Percentiles rank a stretch among this genome's conserved stretches.
phyloP scores from a whole-genome alignment of 805 yeast genomes.

The Ogataea sp. region DNA sequence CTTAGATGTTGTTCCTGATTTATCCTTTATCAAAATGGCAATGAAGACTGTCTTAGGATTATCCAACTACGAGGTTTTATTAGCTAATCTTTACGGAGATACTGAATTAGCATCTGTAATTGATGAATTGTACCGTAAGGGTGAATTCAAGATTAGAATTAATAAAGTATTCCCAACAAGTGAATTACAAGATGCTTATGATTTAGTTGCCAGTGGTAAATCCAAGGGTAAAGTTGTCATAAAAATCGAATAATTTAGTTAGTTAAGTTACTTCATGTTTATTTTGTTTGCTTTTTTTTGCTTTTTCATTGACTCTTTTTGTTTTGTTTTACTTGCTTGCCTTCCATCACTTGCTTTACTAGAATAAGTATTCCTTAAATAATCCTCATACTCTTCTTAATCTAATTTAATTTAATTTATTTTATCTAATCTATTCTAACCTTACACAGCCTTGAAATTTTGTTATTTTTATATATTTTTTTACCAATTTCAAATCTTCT shows the following conservation, averaged over 20 bases:
- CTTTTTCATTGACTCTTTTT: too few species aligned
- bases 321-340: too few species aligned
- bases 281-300: too few species aligned
- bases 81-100: conserved; percentile 5
- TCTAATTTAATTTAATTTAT: too few species aligned
- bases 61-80: too few species aligned
- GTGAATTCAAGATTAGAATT: conserved; percentile 35
- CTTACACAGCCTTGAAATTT: too few species aligned
- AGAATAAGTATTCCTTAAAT: too few species aligned
- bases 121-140: conserved; percentile 36
- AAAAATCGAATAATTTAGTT: conserved; percentile 16
- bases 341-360: too few species aligned
- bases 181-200: conserved; percentile 43
- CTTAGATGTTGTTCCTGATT: conserved; percentile 17
- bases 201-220: conserved; percentile 33
- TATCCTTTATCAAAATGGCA: conserved; percentile 8
- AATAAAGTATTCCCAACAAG: conserved; percentile 47
- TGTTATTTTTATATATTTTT: not conserved
- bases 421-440: too few species aligned
- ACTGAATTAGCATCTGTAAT: conserved; percentile 22
- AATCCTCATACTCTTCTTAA: too few species aligned
- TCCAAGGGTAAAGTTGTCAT: conserved; percentile 67
- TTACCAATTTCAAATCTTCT: not conserved
- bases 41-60: too few species aligned
- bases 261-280: too few species aligned